These are phyloP conservation scores for Vigna reflexopilosa DNA, from an alignment of 306 rosid species.

Conservation along the genomic window DNA sequence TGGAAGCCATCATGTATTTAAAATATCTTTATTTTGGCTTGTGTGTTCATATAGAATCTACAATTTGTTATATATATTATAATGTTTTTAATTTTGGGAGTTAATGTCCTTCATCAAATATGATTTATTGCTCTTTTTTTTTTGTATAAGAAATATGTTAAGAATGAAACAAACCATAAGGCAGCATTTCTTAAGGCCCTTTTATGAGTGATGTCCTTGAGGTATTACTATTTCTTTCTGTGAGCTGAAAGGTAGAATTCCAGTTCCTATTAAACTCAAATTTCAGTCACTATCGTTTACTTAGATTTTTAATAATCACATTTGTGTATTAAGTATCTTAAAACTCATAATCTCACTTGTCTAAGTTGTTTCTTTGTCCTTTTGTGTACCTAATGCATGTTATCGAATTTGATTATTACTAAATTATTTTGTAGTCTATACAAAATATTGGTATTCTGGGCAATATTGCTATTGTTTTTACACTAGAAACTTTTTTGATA, in stretches of 20 bases:
- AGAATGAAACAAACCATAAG: constrained; percentile 29
- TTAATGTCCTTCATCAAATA: background rate
- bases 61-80: background rate
- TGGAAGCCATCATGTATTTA: constrained; percentile 18
- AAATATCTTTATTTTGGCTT: constrained; percentile 27
- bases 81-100: constrained; percentile 15
- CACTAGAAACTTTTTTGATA: background rate
- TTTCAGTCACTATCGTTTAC: constrained; percentile 23
- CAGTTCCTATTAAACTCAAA: constrained; percentile 17
- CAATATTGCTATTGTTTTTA: background rate
- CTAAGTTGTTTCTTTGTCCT: constrained; percentile 29
- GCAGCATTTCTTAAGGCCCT: constrained; percentile 10
- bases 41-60: constrained; percentile 33
- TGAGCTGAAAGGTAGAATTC: constrained; percentile 21
- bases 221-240: constrained; percentile 40
- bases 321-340: constrained; percentile 18
- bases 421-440: background rate
- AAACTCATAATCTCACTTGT: background rate
- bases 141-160: constrained; percentile 29
- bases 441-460: constrained; percentile 12
- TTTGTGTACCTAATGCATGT: background rate
- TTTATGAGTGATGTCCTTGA: constrained; percentile 15
- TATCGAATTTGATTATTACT: background rate
- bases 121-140: constrained; percentile 11
- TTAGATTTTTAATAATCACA: constrained; percentile 8